These are phyloP conservation scores for Globisporangium uncinulatum DNA, from an alignment of 352 stramenopile species.

Conservation along the genomic window DNA sequence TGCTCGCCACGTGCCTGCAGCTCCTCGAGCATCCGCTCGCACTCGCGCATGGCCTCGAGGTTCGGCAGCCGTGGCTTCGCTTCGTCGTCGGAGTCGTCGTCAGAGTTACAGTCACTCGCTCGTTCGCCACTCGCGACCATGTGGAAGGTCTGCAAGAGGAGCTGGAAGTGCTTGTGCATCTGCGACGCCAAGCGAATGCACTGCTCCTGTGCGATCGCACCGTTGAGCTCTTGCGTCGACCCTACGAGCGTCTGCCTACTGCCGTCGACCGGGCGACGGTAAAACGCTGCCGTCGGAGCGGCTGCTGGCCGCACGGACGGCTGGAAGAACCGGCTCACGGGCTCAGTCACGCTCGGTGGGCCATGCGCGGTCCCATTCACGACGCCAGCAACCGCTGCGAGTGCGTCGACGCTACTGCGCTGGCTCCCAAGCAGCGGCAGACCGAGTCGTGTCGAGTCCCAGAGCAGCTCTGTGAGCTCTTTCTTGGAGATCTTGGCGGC, in stretches of 20 bases:
- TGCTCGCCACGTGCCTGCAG: constrained; percentile 56
- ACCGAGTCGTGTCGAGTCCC: constrained; percentile 71
- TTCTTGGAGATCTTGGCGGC: constrained; percentile 66
- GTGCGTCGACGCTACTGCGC: neutral
- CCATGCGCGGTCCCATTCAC: neutral
- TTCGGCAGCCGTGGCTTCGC: neutral
- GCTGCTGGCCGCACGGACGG: neutral
- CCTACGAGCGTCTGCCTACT: neutral
- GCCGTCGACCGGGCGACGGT: neutral
- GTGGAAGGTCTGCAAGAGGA: constrained; percentile 71
- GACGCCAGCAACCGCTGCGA: neutral
- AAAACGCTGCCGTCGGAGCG: neutral
- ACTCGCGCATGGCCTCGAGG: constrained; percentile 21
- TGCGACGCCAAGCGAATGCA: constrained; percentile 81
- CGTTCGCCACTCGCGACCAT: constrained; percentile 21
- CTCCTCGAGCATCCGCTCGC: constrained; percentile 58
- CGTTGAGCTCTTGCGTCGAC: constrained; percentile 17
- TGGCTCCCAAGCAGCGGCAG: constrained; percentile 16
- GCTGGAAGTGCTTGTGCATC: constrained; percentile 86
- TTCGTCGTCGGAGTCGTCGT: neutral
- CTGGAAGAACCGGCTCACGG: neutral
- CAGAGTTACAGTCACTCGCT: constrained; percentile 3
- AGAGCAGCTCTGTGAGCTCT: constrained; percentile 74
- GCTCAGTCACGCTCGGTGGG: too few relatives aligned
- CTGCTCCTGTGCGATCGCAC: constrained; percentile 51